Conservation (phyloP, 139 green algal species). For the Chlamydomonas incerta region DNA sequence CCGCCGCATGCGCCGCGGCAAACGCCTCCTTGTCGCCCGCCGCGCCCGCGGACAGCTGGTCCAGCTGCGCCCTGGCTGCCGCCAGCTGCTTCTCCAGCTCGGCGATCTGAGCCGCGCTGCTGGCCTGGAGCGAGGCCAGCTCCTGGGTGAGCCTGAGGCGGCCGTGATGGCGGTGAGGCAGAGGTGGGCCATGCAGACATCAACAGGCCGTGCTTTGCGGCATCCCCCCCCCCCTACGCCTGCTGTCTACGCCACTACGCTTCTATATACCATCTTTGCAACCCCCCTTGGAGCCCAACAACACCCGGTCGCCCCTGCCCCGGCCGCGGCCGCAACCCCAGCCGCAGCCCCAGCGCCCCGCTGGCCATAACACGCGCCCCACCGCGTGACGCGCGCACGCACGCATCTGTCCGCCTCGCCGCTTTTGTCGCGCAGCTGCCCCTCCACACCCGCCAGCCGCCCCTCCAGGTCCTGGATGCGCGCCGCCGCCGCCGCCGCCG, state of each 20-base stretch:
- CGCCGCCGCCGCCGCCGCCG: slow-evolving; percentile 13
- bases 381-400: too few species aligned
- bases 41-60: not conserved
- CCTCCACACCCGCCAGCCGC: slow-evolving; percentile 20
- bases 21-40: slow-evolving; percentile 35
- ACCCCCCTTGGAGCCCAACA: too few species aligned
- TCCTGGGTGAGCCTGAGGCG: slow-evolving; percentile 28
- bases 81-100: slow-evolving; percentile 37
- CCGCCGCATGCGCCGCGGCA: slow-evolving; percentile 9
- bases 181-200: too few species aligned
- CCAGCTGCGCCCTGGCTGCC: slow-evolving; percentile 23
- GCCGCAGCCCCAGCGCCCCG: too few species aligned
- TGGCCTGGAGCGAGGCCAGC: slow-evolving; percentile 12
- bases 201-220: too few species aligned
- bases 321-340: too few species aligned
- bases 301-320: too few species aligned
- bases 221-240: too few species aligned
- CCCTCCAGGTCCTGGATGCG: slow-evolving; percentile 19
- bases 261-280: too few species aligned
- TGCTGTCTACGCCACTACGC: too few species aligned
- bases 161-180: too few species aligned
- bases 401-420: not conserved
- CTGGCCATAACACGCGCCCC: too few species aligned
- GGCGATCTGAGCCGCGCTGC: slow-evolving; percentile 9
- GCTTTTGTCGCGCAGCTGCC: not conserved